Evolutionary conservation across 345 rosid species (phyloP).

Genomic region (Hevea brasiliensis): DNA sequence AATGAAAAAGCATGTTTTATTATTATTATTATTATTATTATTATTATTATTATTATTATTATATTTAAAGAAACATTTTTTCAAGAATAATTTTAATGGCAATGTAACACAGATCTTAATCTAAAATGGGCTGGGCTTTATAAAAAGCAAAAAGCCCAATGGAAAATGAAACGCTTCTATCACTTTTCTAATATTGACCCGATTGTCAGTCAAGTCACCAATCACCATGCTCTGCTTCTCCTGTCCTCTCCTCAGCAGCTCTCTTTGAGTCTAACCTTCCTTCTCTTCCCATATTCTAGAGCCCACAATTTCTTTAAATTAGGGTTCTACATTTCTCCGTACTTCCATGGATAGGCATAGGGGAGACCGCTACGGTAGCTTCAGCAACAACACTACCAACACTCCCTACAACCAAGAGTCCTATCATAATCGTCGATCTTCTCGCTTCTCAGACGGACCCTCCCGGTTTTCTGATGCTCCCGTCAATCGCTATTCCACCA

Average conservation of each 20-base stretch:
- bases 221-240: not conserved
- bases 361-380: slow-evolving; percentile 51
- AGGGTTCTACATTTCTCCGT: slow-evolving; percentile 25
- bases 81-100: too few relatives aligned
- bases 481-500: slow-evolving; percentile 21
- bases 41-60: too few relatives aligned
- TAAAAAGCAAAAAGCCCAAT: too few relatives aligned
- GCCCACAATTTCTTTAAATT: slow-evolving; percentile 25
- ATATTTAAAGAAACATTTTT: too few relatives aligned
- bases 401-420: slow-evolving; percentile 36
- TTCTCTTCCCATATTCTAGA: not conserved
- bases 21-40: too few relatives aligned
- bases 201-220: not conserved
- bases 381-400: not conserved
- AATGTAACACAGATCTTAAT: too few relatives aligned
- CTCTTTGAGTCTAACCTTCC: not conserved
- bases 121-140: too few relatives aligned
- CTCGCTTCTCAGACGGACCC: slow-evolving; percentile 34
- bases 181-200: too few relatives aligned
- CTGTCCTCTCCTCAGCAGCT: not conserved
- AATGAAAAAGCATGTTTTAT: too few relatives aligned
- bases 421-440: slow-evolving; percentile 37
- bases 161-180: too few relatives aligned
- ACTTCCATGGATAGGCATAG: slow-evolving; percentile 74
- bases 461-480: slow-evolving; percentile 31